These are phyloP conservation scores for Ceratocystis variospora DNA, from an alignment of 2,329 filamentous ascomycete species.

Conservation along the genomic window DNA sequence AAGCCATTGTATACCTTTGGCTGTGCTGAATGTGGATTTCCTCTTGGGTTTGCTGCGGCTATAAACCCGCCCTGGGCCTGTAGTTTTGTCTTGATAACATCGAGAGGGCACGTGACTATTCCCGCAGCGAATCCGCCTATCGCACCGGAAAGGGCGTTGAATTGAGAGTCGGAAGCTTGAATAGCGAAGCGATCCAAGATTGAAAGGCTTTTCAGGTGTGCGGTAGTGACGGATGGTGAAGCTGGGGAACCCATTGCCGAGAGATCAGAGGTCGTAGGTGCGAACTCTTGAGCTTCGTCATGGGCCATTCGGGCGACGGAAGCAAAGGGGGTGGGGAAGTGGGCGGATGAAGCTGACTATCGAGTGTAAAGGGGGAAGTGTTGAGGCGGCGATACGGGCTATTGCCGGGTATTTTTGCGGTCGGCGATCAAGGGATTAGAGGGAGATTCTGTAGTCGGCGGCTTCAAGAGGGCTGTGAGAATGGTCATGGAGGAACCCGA, in stretches of 20 bases:
- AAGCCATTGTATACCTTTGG: conserved; percentile 68
- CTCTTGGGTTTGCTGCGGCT: conserved; percentile 31
- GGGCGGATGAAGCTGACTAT: background rate
- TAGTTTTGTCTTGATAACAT: conserved; percentile 97
- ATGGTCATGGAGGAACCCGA: background rate
- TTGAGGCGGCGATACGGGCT: background rate
- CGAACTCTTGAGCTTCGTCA: conserved; percentile 17
- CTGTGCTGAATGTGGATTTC: conserved; percentile 36
- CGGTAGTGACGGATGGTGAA: conserved; percentile 36
- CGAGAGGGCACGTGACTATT: conserved; percentile 87
- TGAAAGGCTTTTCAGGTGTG: conserved; percentile 33
- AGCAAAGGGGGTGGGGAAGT: background rate
- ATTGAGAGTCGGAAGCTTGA: conserved; percentile 44
- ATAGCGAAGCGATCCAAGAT: conserved; percentile 43
- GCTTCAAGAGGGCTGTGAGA: background rate
- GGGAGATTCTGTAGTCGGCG: background rate
- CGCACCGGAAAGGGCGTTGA: conserved; percentile 79
- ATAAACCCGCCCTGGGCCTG: conserved; percentile 82
- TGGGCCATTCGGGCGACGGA: conserved; percentile 18
- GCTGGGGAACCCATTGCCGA: conserved; percentile 14
- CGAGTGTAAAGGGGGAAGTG: background rate
- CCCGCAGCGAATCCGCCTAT: conserved; percentile 85
- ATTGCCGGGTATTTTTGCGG: conserved; percentile 4
- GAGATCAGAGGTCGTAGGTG: conserved; percentile 16
- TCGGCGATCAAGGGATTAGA: background rate